Percentiles rank a stretch among this genome's conserved stretches.
These are phyloP conservation scores for Penstemon eatonii DNA, from an alignment of 257 asterid genomes.

Conservation along the genomic window DNA sequence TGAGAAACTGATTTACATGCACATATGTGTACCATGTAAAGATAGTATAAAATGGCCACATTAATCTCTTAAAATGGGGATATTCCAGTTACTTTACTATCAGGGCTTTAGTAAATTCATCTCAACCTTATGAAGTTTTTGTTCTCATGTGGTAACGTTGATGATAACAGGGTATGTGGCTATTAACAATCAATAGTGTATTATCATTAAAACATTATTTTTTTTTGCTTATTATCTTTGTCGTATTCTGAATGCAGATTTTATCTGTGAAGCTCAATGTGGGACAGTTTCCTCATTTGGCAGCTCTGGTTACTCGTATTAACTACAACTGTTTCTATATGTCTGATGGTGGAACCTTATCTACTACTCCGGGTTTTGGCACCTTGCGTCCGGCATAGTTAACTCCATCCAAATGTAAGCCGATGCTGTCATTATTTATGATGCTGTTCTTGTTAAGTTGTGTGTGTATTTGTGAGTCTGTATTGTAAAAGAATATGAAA, in stretches of 20 bases:
- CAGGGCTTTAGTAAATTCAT: neutral
- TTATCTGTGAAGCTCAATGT: conserved; percentile 91
- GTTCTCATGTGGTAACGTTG: neutral
- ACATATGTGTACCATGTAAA: too few species aligned
- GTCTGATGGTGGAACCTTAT: conserved; percentile 75
- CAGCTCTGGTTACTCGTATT: conserved; percentile 86
- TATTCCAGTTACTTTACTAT: too few species aligned
- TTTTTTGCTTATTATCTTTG: neutral
- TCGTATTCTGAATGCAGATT: conserved; percentile 51
- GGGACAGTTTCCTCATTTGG: conserved; percentile 95
- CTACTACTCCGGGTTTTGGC: conserved; percentile 50
- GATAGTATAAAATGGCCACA: too few species aligned
- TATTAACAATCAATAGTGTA: neutral
- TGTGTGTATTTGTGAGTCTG: neutral
- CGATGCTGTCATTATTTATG: neutral
- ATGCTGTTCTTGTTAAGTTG: neutral
- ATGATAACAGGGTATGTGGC: neutral
- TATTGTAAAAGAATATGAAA: neutral
- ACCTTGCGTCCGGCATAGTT: conserved; percentile 33
- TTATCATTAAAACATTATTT: neutral
- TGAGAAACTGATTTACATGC: too few species aligned
- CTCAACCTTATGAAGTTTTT: neutral
- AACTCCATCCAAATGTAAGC: conserved; percentile 28
- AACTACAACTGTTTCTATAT: conserved; percentile 88
- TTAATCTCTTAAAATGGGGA: too few species aligned